Base-by-base conservation (phyloP, 306 rosid species). In the Dalbergia oliveri region DNA sequence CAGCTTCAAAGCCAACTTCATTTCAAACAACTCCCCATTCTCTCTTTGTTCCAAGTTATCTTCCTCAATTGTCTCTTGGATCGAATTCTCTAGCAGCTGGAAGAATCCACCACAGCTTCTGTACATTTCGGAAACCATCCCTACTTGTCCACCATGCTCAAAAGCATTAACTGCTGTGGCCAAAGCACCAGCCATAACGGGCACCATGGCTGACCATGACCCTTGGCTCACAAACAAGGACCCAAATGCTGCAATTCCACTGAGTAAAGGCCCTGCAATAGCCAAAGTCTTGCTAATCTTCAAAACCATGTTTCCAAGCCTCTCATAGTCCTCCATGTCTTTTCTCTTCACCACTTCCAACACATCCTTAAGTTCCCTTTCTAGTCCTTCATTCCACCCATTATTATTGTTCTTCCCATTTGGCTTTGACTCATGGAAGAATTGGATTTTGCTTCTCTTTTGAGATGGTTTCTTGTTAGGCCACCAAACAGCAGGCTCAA, bases 401-500 rank as follows among this genome's bases (percentile, higher is more conserved):
- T 94, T 94, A 3, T 11, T 19, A 33, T 66, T 80, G 0, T 50
- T 50, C 16, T 50, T 50, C 6, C 18, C n/a, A 50, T 14, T 3
- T 12, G 53, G 15, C 7, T 37, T 51, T 37, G 11, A 35, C 10
- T 26, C 31, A 2, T 26, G 31, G 31, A 26, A 26, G 31, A 26
- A 26, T 26, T 26, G 31, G 31, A 26, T 26, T 26, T 26, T 26
- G 31, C 31, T 26, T 26, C 31, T 26, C 31, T 26, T 34, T 37
- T 9, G 18, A 4, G 77, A 35, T 31, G 21, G 49, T 15, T 66
- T 43, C 13, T 64, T 72, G 33, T 63, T 16, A 51, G 98, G 97
- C 99, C 95, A 92, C 99, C 99, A 94, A 37, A 72, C 86, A 3
- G 97, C 90, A 0, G 94, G 94, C 69, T 92, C 88, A 34, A 70